phyloP scores from a whole-genome alignment of 148 eudicot species.

The Silene uniflora region DNA sequence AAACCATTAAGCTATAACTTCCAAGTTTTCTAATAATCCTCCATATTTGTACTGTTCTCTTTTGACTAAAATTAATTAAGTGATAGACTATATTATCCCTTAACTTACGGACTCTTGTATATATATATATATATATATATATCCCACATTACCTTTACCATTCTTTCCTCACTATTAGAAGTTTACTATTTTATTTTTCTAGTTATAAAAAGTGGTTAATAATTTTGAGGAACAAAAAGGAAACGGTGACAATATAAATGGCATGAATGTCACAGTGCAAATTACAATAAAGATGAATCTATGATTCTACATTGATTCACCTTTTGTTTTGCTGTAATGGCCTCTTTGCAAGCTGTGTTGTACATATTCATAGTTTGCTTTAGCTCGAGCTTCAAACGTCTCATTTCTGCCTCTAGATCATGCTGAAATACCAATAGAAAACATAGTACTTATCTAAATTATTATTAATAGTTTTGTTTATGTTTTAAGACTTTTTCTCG shows the following conservation, averaged over 20 bases:
- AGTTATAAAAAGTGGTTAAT: too few relatives aligned
- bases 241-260: background rate
- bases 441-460: background rate
- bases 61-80: too few relatives aligned
- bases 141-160: too few relatives aligned
- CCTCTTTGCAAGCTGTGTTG: constrained; percentile 73
- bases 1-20: background rate
- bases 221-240: background rate
- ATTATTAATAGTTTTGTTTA: background rate
- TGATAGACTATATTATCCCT: too few relatives aligned
- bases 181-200: too few relatives aligned
- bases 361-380: constrained; percentile 77
- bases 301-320: constrained; percentile 21
- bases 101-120: too few relatives aligned
- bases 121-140: too few relatives aligned
- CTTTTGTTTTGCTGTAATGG: constrained; percentile 59
- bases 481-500: too few relatives aligned
- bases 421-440: constrained; percentile 28
- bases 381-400: constrained; percentile 57
- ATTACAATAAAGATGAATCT: background rate
- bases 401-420: constrained; percentile 54
- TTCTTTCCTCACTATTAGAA: background rate
- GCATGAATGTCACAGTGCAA: background rate
- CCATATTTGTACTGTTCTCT: too few relatives aligned
- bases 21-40: background rate